These are phyloP conservation scores for Umbelopsis ramanniana DNA, from an alignment of 192 early-diverging fungal species.

Conservation along the genomic window DNA sequence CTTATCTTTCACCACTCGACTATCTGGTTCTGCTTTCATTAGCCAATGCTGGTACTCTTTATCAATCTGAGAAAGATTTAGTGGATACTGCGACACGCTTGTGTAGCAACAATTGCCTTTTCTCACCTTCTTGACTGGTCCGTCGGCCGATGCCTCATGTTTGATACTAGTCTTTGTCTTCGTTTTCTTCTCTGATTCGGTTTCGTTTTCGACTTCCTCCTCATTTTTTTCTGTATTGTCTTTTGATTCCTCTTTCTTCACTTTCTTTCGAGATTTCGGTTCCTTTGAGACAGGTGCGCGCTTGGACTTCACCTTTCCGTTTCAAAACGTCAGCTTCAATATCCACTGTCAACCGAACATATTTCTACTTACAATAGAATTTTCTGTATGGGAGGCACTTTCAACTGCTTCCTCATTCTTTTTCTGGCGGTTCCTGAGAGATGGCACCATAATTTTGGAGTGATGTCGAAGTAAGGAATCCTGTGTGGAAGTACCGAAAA, in stretches of 20 bases:
- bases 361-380: neutral
- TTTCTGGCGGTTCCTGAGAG: neutral
- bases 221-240: neutral
- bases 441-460: neutral
- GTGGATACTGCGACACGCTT: neutral
- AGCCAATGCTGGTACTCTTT: slow-evolving; percentile 55
- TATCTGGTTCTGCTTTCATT: slow-evolving; percentile 85
- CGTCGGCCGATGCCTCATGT: too few relatives aligned
- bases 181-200: neutral
- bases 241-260: neutral
- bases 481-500: too few relatives aligned
- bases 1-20: slow-evolving; percentile 62
- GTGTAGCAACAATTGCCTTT: neutral
- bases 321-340: neutral
- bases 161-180: neutral
- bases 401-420: neutral
- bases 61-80: neutral
- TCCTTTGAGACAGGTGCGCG: neutral
- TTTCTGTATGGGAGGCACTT: neutral
- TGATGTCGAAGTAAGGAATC: too few relatives aligned
- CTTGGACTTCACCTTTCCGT: neutral
- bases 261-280: neutral
- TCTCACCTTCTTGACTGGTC: neutral
- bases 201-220: neutral
- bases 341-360: neutral